Conservation (phyloP, 2,329 filamentous ascomycete species). For the Ophiobolus disseminans region DNA sequence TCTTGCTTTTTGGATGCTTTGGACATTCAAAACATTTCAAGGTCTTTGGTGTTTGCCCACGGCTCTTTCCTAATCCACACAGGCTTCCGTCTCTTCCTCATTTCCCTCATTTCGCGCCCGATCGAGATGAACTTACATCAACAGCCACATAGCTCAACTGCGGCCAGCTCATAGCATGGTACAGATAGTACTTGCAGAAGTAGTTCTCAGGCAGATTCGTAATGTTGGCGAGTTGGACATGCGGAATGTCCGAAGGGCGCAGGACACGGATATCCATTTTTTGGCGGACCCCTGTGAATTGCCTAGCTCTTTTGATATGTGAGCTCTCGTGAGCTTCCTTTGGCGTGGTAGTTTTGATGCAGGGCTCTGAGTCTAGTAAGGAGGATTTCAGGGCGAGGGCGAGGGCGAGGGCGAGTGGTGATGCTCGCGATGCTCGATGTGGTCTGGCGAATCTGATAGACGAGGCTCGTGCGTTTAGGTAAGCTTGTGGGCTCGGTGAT, state of each 20-base stretch:
- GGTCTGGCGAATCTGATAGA: slow-evolving; percentile 4
- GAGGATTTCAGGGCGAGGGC: slow-evolving; percentile 4
- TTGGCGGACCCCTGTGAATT: not conserved
- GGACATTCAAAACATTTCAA: no score
- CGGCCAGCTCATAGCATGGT: slow-evolving; percentile 97
- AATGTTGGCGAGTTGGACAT: slow-evolving; percentile 97
- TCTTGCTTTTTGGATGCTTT: no score
- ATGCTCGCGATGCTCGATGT: slow-evolving; percentile 3
- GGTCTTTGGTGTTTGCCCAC: no score
- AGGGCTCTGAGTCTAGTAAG: slow-evolving; percentile 4
- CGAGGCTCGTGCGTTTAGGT: slow-evolving; percentile 19
- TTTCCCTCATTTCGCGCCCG: no score
- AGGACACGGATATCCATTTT: slow-evolving; percentile 90
- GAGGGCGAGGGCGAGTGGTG: slow-evolving; percentile 5
- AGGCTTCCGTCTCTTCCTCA: not conserved
- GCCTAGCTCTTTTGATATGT: slow-evolving; percentile 5
- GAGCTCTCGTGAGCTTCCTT: not conserved
- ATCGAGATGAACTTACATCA: slow-evolving; percentile 63
- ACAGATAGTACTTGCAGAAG: slow-evolving; percentile 99
- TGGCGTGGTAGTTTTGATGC: not conserved
- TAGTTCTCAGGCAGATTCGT: slow-evolving; percentile 99
- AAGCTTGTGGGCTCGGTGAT: slow-evolving; percentile 10
- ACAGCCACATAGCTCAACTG: slow-evolving; percentile 97
- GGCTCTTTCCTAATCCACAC: no score
- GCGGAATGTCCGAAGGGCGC: slow-evolving; percentile 80